Conservation (phyloP, 257 asterid species). For the Sherardia arvensis region DNA sequence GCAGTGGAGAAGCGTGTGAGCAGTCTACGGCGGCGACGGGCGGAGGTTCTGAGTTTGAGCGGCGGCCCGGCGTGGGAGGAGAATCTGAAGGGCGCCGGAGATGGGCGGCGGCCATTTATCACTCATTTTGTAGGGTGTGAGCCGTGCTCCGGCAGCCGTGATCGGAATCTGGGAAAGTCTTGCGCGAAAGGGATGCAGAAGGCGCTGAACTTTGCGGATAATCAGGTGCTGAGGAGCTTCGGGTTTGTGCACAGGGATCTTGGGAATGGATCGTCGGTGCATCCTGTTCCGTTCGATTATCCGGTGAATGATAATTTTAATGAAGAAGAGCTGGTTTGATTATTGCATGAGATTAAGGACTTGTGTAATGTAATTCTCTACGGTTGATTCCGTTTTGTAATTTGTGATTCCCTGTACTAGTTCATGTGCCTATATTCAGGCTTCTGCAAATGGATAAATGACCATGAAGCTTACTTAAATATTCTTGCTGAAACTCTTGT, state of each 20-base stretch:
- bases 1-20: constrained; percentile 13
- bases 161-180: constrained; percentile 17
- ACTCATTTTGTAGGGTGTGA: constrained; percentile 36
- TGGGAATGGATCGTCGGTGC: constrained; percentile 13
- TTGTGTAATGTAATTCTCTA: neutral
- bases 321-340: neutral
- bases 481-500: too few relatives aligned
- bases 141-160: constrained; percentile 25
- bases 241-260: constrained; percentile 20
- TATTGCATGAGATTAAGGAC: neutral
- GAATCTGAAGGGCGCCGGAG: constrained; percentile 18
- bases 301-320: neutral
- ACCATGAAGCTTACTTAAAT: too few relatives aligned
- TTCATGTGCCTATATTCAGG: neutral
- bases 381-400: neutral
- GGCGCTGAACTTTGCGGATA: constrained; percentile 34
- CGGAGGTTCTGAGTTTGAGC: constrained; percentile 19
- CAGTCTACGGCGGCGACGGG: constrained; percentile 14
- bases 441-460: neutral
- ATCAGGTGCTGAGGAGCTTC: constrained; percentile 29
- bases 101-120: constrained; percentile 23
- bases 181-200: constrained; percentile 26
- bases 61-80: constrained; percentile 17
- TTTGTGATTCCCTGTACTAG: neutral
- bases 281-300: constrained; percentile 22